Evolutionary conservation across 345 rosid species (phyloP).

Genomic region (Cochlearia excelsa): DNA sequence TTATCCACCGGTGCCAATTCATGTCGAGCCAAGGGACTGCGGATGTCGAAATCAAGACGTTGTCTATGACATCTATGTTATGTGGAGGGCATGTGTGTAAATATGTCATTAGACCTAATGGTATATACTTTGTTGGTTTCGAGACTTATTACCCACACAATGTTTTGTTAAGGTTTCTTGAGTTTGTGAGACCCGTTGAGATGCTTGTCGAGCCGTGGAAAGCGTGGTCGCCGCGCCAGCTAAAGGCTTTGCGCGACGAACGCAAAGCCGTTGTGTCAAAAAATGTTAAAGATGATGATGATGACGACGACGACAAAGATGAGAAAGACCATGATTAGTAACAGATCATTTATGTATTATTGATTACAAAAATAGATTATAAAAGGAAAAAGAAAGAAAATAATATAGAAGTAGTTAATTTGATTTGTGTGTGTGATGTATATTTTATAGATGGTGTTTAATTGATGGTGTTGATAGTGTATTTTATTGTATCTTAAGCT

Average conservation of each 20-base stretch:
- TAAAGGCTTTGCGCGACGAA: constrained; percentile 21
- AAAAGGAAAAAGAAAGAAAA: no score
- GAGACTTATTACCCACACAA: constrained; percentile 33
- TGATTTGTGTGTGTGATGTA: no score
- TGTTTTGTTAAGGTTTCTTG: constrained; percentile 22
- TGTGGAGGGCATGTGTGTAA: constrained; percentile 34
- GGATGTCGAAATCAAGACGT: constrained; percentile 29
- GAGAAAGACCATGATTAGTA: constrained; percentile 16
- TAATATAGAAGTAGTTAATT: no score
- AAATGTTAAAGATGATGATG: constrained; percentile 5
- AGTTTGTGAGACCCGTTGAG: constrained; percentile 34
- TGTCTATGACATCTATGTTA: constrained; percentile 34
- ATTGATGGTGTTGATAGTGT: no score
- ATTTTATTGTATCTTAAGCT: no score
- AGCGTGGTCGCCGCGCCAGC: constrained; percentile 35
- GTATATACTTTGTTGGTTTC: constrained; percentile 33
- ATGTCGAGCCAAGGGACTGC: constrained; percentile 37
- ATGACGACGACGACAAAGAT: neutral
- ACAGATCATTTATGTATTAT: no score
- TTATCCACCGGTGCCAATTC: constrained; percentile 33
- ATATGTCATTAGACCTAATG: constrained; percentile 30
- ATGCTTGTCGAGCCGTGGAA: constrained; percentile 39
- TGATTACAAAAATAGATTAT: no score
- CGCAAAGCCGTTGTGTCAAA: constrained; percentile 6
- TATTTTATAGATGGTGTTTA: no score